Base-by-base conservation (phyloP, 371 early-diverging fungal species). In the Haplosporangium sp. region DNA sequence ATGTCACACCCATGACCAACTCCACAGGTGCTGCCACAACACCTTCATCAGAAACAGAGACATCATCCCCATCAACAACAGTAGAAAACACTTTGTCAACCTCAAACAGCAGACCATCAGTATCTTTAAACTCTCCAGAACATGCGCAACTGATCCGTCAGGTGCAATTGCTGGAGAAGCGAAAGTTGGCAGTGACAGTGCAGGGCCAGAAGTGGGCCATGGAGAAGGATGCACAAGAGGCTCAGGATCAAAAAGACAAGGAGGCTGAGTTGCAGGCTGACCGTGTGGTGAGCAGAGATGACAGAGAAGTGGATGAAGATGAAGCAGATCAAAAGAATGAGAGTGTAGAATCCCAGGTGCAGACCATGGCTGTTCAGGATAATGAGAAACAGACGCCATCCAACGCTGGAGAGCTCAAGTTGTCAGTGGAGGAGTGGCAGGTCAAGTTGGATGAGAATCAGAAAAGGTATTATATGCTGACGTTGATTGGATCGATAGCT, bases 71-170 rank as follows among this genome's bases (percentile, higher is more conserved):
- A 11, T 41, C 55, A 37, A 11, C 51, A 14, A 29, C 29, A 29
- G 29, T 29, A 29, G 29, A 29, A 29, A 29, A 29, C 29, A 29
- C 29, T 4, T 29, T 4, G 29, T n/a, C 60, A 36, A 42, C 48
- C 11, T 2, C 59, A 12, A 54, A 5, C 10, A 47, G 16, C 36
- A 60, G 50, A 38, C 56, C 18, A 23, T 21, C n/a, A 14, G 20
- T 62, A 11, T 62, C 70, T 0, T 45, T 76, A 38, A 59, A 76
- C 38, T 76, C 77, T 0, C 71, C 77, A 21, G 77, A 76, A 36
- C 77, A 76, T 57, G 77, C 77, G 8, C 77, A 71, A 10, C 5
- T 76, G 53, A 76, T 76, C 46, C 77, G 77, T 14, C 59, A 70
- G 21, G 71, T 76, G 6, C 77, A 76, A n/a, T 18, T 63, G 13